Conservation (phyloP, 192 early-diverging fungal genomes). For the Coemansia nantahalensis region DNA sequence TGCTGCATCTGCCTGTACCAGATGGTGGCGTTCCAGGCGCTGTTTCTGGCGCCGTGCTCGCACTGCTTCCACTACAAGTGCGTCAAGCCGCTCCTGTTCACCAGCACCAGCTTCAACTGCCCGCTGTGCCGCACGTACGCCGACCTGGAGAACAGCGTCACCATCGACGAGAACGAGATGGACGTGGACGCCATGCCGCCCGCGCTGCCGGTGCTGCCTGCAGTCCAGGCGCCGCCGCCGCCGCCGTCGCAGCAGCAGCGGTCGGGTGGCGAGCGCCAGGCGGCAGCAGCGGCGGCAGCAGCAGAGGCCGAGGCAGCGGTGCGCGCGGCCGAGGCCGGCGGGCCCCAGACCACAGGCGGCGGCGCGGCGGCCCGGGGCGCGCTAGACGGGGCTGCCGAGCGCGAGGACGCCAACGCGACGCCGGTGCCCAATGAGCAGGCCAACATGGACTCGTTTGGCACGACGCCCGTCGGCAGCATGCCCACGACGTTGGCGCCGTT, state of each 20-base stretch:
- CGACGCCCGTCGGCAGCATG: slow-evolving; percentile 48
- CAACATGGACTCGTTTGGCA: slow-evolving; percentile 45
- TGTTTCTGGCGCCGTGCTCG: slow-evolving; percentile 91
- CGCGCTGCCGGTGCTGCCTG: slow-evolving; percentile 20
- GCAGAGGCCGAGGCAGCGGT: slow-evolving; percentile 39
- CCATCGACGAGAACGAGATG: slow-evolving; percentile 52
- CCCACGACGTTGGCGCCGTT: slow-evolving; percentile 28
- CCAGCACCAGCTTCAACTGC: slow-evolving; percentile 77
- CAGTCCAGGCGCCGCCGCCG: slow-evolving; percentile 18
- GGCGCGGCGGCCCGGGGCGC: background rate
- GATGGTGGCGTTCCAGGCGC: slow-evolving; percentile 83
- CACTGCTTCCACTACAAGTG: slow-evolving; percentile 95
- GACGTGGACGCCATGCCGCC: slow-evolving; percentile 34
- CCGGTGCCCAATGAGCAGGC: slow-evolving; percentile 44
- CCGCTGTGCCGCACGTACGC: slow-evolving; percentile 91
- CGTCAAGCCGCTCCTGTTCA: slow-evolving; percentile 75
- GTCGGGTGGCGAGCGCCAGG: slow-evolving; percentile 3
- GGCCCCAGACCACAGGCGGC: background rate
- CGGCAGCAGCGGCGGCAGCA: slow-evolving; percentile 14
- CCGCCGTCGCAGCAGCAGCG: slow-evolving; percentile 14
- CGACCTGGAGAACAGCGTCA: slow-evolving; percentile 80
- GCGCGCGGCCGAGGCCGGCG: slow-evolving; percentile 17
- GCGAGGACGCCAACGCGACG: slow-evolving; percentile 47
- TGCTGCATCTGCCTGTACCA: slow-evolving; percentile 91
- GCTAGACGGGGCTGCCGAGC: slow-evolving; percentile 6